These are phyloP conservation scores for Hypholoma fasciculare DNA, from an alignment of 768 basidiomycete genomes.

Conservation along the genomic window DNA sequence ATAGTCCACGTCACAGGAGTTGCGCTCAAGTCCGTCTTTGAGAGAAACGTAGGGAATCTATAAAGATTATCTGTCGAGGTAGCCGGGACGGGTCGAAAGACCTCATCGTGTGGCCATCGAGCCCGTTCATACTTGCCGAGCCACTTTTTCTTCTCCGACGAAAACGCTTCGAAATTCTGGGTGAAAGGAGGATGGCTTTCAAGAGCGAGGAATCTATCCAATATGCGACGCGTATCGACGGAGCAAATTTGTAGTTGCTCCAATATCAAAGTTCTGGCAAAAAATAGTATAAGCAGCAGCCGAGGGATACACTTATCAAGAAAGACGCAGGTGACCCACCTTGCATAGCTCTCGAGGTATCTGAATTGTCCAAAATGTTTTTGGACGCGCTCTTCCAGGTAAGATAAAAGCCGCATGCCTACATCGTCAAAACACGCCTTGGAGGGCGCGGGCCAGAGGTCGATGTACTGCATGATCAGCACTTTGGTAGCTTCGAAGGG, in stretches of 20 bases:
- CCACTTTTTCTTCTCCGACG: constrained; percentile 22
- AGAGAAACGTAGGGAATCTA: constrained; percentile 52
- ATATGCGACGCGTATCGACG: constrained; percentile 14
- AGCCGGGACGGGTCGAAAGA: too few relatives aligned
- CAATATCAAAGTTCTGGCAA: neutral
- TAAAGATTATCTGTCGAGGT: constrained; percentile 32
- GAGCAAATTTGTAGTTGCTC: constrained; percentile 15
- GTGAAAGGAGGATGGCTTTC: constrained; percentile 41
- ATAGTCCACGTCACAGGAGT: constrained; percentile 30
- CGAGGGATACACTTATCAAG: constrained; percentile 28
- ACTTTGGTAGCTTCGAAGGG: constrained; percentile 34
- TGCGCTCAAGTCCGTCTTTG: constrained; percentile 42
- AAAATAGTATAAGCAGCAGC: too few relatives aligned
- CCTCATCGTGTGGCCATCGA: neutral
- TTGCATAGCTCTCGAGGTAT: constrained; percentile 24
- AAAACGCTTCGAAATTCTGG: constrained; percentile 22
- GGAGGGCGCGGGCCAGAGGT: constrained; percentile 28
- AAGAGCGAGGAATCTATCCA: constrained; percentile 34
- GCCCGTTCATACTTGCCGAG: constrained; percentile 1
- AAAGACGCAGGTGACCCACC: constrained; percentile 40
- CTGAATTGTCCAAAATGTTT: constrained; percentile 31
- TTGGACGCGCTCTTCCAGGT: constrained; percentile 19
- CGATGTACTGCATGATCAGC: constrained; percentile 26
- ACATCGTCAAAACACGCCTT: constrained; percentile 31
- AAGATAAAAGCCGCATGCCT: neutral